Conservation (phyloP, 1,139 yeast genomes). For the Zygosaccharomyces sapae region DNA sequence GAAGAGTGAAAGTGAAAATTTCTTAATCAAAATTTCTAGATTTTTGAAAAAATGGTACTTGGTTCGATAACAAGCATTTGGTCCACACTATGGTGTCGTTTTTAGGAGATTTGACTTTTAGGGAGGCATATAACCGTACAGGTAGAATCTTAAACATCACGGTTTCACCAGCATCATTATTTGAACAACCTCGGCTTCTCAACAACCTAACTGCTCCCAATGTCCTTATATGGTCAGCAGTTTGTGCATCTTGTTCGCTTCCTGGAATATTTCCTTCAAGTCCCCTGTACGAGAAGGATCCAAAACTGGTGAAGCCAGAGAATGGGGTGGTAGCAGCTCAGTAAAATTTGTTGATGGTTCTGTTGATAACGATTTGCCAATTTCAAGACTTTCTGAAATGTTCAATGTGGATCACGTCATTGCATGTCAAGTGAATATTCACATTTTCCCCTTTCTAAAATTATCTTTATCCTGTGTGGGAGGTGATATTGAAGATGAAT, state of each 20-base stretch:
- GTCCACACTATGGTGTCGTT: constrained; percentile 69
- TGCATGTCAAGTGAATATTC: constrained; percentile 96
- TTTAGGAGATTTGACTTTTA: constrained; percentile 89
- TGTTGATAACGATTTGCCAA: constrained; percentile 90
- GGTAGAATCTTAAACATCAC: constrained; percentile 82
- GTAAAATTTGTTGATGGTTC: constrained; percentile 92
- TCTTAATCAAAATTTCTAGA: constrained; percentile 48
- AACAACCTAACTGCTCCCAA: constrained; percentile 94
- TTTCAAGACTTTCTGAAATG: constrained; percentile 85
- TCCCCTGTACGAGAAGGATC: constrained; percentile 77
- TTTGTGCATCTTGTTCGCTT: constrained; percentile 91
- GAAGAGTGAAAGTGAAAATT: constrained; percentile 41
- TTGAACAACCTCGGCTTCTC: constrained; percentile 75
- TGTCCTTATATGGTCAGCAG: constrained; percentile 93
- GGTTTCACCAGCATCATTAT: constrained; percentile 79
- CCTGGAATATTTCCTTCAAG: constrained; percentile 90
- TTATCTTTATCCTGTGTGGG: constrained; percentile 64
- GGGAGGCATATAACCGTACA: constrained; percentile 87
- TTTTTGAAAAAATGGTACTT: constrained; percentile 58
- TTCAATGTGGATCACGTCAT: constrained; percentile 95
- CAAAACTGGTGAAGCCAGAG: constrained; percentile 51
- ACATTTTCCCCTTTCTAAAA: constrained; percentile 81
- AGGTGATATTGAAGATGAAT: constrained; percentile 62
- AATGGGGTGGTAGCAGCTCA: constrained; percentile 74
- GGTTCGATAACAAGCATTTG: constrained; percentile 75